Evolutionary conservation across 257 asterid species (phyloP).

Genomic region (Perilla frutescens): DNA sequence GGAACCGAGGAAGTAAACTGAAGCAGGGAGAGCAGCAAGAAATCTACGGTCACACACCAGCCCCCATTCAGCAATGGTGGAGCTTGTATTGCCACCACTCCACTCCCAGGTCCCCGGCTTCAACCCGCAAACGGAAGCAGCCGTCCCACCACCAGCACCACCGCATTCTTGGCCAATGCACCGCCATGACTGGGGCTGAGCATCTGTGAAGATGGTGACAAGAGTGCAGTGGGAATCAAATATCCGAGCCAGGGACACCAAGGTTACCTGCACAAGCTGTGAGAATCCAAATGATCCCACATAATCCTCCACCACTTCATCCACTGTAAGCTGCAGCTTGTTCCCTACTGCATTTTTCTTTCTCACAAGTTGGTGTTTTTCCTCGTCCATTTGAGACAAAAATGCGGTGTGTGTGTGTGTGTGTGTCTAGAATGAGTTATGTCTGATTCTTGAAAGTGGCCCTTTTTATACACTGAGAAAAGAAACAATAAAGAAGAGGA

Average conservation of each 20-base stretch:
- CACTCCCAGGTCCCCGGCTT: slow-evolving; percentile 68
- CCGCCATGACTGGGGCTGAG: slow-evolving; percentile 59
- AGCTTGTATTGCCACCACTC: slow-evolving; percentile 53
- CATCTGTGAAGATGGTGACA: slow-evolving; percentile 62
- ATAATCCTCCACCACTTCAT: slow-evolving; percentile 61
- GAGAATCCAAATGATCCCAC: slow-evolving; percentile 71
- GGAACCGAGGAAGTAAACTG: slow-evolving; percentile 67
- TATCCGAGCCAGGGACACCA: slow-evolving; percentile 64
- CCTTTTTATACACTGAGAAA: slow-evolving; percentile 21
- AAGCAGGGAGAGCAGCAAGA: slow-evolving; percentile 68
- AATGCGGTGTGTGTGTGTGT: not conserved
- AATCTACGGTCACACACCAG: slow-evolving; percentile 59
- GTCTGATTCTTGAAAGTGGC: slow-evolving; percentile 12
- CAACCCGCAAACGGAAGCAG: slow-evolving; percentile 52
- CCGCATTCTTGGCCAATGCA: slow-evolving; percentile 46
- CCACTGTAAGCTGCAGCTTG: slow-evolving; percentile 57
- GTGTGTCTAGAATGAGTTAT: not conserved
- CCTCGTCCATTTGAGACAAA: slow-evolving; percentile 50
- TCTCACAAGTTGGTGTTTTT: slow-evolving; percentile 39
- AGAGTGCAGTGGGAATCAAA: slow-evolving; percentile 64
- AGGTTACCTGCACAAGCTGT: slow-evolving; percentile 59
- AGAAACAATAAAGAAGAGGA: not conserved
- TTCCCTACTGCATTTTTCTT: slow-evolving; percentile 12
- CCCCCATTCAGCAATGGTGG: slow-evolving; percentile 71
- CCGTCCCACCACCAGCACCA: slow-evolving; percentile 8